Evolutionary conservation across 805 yeast species (phyloP), one percentile per base, ranked within the genome.

Genomic region (Debaryomyces prosopidis): DNA sequence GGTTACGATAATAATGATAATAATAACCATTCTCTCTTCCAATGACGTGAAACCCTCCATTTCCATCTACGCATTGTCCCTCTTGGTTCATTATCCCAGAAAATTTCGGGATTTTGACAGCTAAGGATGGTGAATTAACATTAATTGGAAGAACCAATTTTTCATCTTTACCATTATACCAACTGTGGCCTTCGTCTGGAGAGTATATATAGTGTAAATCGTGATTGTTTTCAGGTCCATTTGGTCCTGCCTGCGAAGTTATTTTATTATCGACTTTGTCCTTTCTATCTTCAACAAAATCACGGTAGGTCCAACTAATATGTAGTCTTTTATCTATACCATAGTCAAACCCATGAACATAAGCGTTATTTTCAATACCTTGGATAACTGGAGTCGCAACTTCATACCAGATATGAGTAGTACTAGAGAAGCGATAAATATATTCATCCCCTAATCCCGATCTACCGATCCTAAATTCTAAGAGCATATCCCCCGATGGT

Each of bases 181-280:
- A 54, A 4, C 50, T 46, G 3, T 17, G 6, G n/a, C 55, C 58
- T 20, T 49, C 51, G 40, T 54, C 58, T n/a, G 45, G 45, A 5
- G 58, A 54, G 35, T 48, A 50, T 9, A 49, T 47, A 41, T 50
- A 54, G 36, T 52, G 50, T 5, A 54, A 33, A 35, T 54, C 57
- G 34, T 54, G 58, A 28, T 54, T 52, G 39, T 54, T 54, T 28
- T 54, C 58, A 9, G 58, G 58, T 4, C 58, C 57, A 42, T 54
- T 53, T 2, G 56, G 56, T 9, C 58, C 58, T 1, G 54, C 56
- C 23, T 53, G 54, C 5, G 35, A 32, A 8, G 47, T 51, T 12
- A 14, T 32, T 7, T 14, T 11, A 6, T 28, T 14, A 16, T 20
- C 17, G 12, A 26, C 7, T 17, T 26, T 26, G n/a, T 27, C 50